Base-by-base conservation (phyloP, 2,329 filamentous ascomycete genomes). In the Alternaria tenuissima region DNA sequence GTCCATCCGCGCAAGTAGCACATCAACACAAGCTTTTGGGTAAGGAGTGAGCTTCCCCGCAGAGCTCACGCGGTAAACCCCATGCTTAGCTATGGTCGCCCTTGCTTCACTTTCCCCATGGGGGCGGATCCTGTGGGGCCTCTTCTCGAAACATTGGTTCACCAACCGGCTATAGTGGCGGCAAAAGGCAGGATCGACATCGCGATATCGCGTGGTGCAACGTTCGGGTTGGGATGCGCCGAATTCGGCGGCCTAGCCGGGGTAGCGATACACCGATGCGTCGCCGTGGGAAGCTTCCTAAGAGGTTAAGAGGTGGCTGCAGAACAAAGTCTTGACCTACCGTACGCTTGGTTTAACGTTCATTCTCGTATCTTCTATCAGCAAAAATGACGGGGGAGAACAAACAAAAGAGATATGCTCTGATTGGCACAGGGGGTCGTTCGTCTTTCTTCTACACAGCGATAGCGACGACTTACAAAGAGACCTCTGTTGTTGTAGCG, bases 391-490 rank as follows among this genome's bases (percentile, higher is more conserved):
- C 49, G 4, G 65, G 64, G 8, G 18, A 36, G 11, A 57, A 55
- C 8, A 63, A 66, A 28, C 61, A 64, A 46, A 72, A 72, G 49
- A 63, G 55, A 41, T 87, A 88, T 63, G 86, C 85, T 67, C 75
- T 87, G 28, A 81, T 88, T n/a, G 86, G 86, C 68, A 85, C 84
- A 1, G 86, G 87, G 18, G 85, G 85, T 16, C 83, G 86, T 14
- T 83, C 86, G n/a, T 82, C 81, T 55, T 87, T 88, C 80, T 88
- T 86, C 76, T 88, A 88, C 78, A 83, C 82, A 1, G 85, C 85
- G 44, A 87, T 88, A 57, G 83, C 82, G 9, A 79, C 77, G 30
- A 82, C 85, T 61, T 88, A 86, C 75, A 74, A 74, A 49, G 67
- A 75, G 9, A 87, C 84, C 0, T 84, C 85, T 0, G 69, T 77